Percentiles rank a stretch among this genome's conserved stretches.
phyloP scores from a whole-genome alignment of 2,329 filamentous ascomycete genomes.

The Cercospora sp. region DNA sequence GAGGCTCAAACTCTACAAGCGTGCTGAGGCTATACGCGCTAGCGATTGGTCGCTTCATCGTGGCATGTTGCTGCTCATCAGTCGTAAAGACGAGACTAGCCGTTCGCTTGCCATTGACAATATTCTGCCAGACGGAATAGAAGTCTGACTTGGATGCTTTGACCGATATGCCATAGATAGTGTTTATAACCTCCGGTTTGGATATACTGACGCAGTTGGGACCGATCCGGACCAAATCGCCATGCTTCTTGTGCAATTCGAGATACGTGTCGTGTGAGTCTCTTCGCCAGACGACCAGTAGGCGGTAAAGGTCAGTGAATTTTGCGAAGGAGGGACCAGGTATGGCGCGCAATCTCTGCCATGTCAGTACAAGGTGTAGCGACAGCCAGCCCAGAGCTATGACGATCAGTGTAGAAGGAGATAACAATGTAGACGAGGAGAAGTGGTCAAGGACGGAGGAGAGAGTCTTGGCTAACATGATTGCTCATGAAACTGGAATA shows the following conservation, averaged over 20 bases:
- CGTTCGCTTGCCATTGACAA: conserved; percentile 32
- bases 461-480: conserved; percentile 12
- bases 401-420: conserved; percentile 12
- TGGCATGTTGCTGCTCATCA: conserved; percentile 31
- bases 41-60: conserved; percentile 34
- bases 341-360: conserved; percentile 41
- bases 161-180: conserved; percentile 51
- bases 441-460: conserved; percentile 11
- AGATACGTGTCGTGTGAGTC: conserved; percentile 51
- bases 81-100: conserved; percentile 34
- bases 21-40: conserved; percentile 55
- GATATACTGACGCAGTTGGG: conserved; percentile 73
- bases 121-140: conserved; percentile 27
- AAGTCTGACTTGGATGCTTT: conserved; percentile 25
- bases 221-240: conserved; percentile 70
- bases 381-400: background rate
- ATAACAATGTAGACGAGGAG: conserved; percentile 1
- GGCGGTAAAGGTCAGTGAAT: conserved; percentile 51
- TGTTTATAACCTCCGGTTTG: conserved; percentile 66
- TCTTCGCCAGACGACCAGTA: conserved; percentile 64
- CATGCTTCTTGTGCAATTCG: conserved; percentile 65
- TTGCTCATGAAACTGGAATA: background rate
- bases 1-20: conserved; percentile 74
- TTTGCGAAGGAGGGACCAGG: conserved; percentile 54
- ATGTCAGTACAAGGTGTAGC: conserved; percentile 15